phyloP scores from a whole-genome alignment of 805 yeast species.

The Ogataea paraovalis region DNA sequence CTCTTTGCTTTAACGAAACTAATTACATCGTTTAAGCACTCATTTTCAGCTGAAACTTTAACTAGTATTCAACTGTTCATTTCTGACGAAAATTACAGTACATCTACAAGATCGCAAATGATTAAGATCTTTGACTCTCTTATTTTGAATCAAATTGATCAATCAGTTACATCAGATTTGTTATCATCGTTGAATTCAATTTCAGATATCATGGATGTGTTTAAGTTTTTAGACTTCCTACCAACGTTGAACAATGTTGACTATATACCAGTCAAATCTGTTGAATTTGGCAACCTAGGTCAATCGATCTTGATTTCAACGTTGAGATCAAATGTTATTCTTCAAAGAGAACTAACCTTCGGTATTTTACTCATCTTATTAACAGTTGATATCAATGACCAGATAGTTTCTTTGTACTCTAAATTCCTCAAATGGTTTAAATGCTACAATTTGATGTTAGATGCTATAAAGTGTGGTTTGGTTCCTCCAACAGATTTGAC shows the following conservation, averaged over 20 bases:
- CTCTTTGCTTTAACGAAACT: slow-evolving; percentile 25
- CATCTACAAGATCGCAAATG: slow-evolving; percentile 33
- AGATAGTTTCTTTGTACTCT: slow-evolving; percentile 21
- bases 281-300: slow-evolving; percentile 25
- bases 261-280: slow-evolving; percentile 17
- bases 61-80: slow-evolving; percentile 29
- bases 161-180: slow-evolving; percentile 34
- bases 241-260: slow-evolving; percentile 21
- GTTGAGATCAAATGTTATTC: slow-evolving; percentile 15
- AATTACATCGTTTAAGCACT: slow-evolving; percentile 34
- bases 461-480: slow-evolving; percentile 5
- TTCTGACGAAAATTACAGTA: slow-evolving; percentile 33
- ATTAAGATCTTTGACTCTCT: slow-evolving; percentile 37
- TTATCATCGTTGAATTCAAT: slow-evolving; percentile 37
- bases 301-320: slow-evolving; percentile 17
- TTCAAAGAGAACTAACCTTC: slow-evolving; percentile 20
- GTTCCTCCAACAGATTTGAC: background rate
- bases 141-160: slow-evolving; percentile 40
- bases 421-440: slow-evolving; percentile 15
- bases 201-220: slow-evolving; percentile 32
- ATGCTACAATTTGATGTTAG: slow-evolving; percentile 5
- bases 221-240: slow-evolving; percentile 34
- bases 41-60: slow-evolving; percentile 36
- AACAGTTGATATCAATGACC: slow-evolving; percentile 31
- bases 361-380: slow-evolving; percentile 27